phyloP scores from a whole-genome alignment of 306 rosid genomes.

The Dryas drummondii region DNA sequence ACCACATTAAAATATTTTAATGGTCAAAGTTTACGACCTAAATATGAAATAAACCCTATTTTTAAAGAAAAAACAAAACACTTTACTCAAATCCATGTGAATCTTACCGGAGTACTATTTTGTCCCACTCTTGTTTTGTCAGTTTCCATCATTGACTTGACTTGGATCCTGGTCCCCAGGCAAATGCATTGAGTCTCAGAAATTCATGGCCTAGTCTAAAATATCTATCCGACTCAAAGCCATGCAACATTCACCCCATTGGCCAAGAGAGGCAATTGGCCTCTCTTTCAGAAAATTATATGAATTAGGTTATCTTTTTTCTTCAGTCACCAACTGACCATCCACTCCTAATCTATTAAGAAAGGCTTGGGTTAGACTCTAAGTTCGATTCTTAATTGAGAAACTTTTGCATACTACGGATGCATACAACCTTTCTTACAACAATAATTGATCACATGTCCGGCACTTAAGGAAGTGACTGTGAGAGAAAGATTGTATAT shows the following conservation, averaged over 20 bases:
- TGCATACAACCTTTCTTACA: not conserved
- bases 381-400: not conserved
- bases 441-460: no score
- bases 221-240: conserved; percentile 4
- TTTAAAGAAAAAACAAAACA: conserved; percentile 5
- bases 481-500: not conserved
- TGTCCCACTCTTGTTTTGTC: conserved; percentile 24
- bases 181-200: conserved; percentile 3
- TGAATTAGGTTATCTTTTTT: not conserved
- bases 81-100: conserved; percentile 16
- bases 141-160: conserved; percentile 16
- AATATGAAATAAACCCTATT: no score
- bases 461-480: no score
- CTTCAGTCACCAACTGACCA: not conserved
- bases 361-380: not conserved
- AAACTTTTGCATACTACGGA: not conserved
- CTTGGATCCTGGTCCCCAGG: conserved; percentile 11
- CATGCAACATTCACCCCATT: conserved; percentile 16
- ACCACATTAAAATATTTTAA: no score
- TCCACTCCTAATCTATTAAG: not conserved
- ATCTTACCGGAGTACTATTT: conserved; percentile 13
- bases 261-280: not conserved
- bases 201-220: not conserved
- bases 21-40: no score
- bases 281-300: not conserved